Conservation (phyloP, 176 grass and related monocot genomes). For the Puya raimondii region DNA sequence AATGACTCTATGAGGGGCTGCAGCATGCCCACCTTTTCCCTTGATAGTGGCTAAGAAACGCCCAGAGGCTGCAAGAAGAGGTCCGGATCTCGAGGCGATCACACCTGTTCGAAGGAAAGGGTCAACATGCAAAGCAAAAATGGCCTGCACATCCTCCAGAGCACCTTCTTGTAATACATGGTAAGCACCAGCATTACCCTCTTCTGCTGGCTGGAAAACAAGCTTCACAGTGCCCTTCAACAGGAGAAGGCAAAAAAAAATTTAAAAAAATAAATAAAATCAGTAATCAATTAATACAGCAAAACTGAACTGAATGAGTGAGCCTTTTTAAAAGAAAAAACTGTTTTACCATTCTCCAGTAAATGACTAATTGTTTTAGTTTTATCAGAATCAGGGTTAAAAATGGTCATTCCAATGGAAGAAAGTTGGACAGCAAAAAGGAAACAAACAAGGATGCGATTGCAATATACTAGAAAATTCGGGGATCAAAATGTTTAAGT, state of each 20-base stretch:
- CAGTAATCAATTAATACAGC: too few relatives aligned
- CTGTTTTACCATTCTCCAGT: too few relatives aligned
- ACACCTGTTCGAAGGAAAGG: constrained; percentile 12
- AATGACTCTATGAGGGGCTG: constrained; percentile 28
- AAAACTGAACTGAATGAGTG: too few relatives aligned
- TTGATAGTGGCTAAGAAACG: constrained; percentile 44
- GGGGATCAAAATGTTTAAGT: too few relatives aligned
- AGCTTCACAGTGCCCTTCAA: constrained; percentile 68
- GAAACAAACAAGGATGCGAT: too few relatives aligned
- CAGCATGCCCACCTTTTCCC: constrained; percentile 69
- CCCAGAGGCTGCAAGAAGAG: constrained; percentile 45
- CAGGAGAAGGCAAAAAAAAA: neutral
- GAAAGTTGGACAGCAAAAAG: too few relatives aligned
- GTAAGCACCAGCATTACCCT: constrained; percentile 51
- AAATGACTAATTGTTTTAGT: too few relatives aligned
- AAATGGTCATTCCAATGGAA: too few relatives aligned
- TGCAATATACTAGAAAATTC: too few relatives aligned
- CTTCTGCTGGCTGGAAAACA: constrained; percentile 74
- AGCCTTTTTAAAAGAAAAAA: neutral
- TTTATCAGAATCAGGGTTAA: too few relatives aligned
- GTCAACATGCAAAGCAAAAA: constrained; percentile 50
- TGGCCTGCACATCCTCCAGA: constrained; percentile 42
- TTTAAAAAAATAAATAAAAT: neutral
- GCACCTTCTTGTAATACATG: constrained; percentile 45
- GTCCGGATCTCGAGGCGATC: constrained; percentile 42